Percentiles rank a stretch among this genome's conserved stretches.
Conservation (phyloP, 345 rosid species). For the Citrus inodora region DNA sequence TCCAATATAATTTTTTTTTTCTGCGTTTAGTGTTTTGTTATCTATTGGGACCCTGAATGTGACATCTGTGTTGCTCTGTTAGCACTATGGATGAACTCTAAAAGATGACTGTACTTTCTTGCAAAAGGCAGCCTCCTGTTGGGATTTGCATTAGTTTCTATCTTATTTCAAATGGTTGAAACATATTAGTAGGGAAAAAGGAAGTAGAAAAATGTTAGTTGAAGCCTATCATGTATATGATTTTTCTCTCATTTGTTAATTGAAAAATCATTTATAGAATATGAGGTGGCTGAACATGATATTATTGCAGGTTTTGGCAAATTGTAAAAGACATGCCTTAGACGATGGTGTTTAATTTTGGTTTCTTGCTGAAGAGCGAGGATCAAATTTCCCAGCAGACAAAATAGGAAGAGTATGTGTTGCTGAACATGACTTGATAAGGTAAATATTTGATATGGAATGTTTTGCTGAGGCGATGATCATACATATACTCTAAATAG, state of each 20-base stretch:
- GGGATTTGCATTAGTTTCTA: not conserved
- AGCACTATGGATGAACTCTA: not conserved
- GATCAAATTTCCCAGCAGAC: not conserved
- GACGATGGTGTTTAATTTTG: not conserved
- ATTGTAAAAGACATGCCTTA: constrained; percentile 6
- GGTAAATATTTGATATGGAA: constrained; percentile 29
- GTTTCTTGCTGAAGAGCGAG: constrained; percentile 8
- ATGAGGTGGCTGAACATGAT: constrained; percentile 13
- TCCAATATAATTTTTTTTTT: not conserved
- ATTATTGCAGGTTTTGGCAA: constrained; percentile 23
- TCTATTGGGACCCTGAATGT: not conserved
- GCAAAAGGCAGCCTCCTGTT: not conserved
- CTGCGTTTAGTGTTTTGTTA: not conserved
- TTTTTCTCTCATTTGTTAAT: not conserved
- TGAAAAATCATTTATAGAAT: not conserved
- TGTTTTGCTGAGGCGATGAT: constrained; percentile 1
- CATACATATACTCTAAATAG: not conserved
- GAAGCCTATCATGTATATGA: not conserved
- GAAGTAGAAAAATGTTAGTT: not conserved
- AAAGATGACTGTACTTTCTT: not conserved
- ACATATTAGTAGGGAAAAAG: not conserved
- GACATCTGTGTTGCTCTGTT: not conserved
- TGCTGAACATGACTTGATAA: constrained; percentile 3
- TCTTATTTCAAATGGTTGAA: not conserved
- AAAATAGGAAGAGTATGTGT: not conserved